Evolutionary conservation across 139 green algal genomes (phyloP).

Genomic region (Pycnococcus provasolii): DNA sequence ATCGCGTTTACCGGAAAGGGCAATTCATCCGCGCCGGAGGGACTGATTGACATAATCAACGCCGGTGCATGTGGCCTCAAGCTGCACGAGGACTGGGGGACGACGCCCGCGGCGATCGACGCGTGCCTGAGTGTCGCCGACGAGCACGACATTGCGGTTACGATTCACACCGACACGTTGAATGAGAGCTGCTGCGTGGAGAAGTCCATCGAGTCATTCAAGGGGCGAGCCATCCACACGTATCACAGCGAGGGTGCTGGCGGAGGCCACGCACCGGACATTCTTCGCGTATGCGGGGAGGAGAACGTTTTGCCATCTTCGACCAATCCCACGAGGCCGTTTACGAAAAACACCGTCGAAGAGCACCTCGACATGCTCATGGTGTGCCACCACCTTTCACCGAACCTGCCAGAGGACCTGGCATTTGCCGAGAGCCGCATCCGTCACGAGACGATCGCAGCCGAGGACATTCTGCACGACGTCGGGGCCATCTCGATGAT

Average conservation of each 20-base stretch:
- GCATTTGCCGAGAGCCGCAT: slow-evolving; percentile 43
- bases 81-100: slow-evolving; percentile 45
- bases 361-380: slow-evolving; percentile 49
- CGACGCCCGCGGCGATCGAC: slow-evolving; percentile 43
- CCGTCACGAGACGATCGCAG: slow-evolving; percentile 38
- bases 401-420: slow-evolving; percentile 38
- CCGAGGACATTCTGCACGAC: slow-evolving; percentile 45
- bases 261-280: slow-evolving; percentile 43
- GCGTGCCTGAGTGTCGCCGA: slow-evolving; percentile 36
- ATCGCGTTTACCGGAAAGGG: slow-evolving; percentile 43
- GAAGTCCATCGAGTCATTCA: slow-evolving; percentile 37
- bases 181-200: slow-evolving; percentile 42
- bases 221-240: slow-evolving; percentile 39
- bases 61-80: slow-evolving; percentile 38
- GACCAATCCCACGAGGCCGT: slow-evolving; percentile 42
- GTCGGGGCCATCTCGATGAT: slow-evolving; percentile 43
- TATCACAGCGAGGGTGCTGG: slow-evolving; percentile 43
- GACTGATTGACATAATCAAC: slow-evolving; percentile 34
- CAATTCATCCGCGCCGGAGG: slow-evolving; percentile 35
- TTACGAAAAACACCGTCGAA: slow-evolving; percentile 44
- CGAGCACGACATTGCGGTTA: slow-evolving; percentile 37
- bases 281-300: slow-evolving; percentile 41
- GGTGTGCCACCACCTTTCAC: slow-evolving; percentile 40
- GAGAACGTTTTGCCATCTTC: slow-evolving; percentile 37
- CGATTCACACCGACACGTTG: slow-evolving; percentile 46